Evolutionary conservation across 495 filamentous ascomycete species (phyloP).

Genomic region (Neurospora sp.): DNA sequence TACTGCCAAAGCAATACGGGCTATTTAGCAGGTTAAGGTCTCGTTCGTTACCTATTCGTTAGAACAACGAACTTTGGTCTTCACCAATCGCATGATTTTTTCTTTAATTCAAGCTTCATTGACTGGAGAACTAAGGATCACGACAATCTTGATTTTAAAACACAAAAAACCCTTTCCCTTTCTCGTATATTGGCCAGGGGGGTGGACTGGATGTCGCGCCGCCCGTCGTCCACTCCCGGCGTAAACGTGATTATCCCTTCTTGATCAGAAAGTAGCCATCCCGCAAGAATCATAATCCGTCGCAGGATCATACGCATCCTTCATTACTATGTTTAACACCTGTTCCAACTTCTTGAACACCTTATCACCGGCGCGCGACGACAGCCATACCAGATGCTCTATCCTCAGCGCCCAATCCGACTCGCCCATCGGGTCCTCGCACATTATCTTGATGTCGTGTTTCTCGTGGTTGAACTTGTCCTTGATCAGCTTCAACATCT

Average conservation of each 20-base stretch:
- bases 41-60: neutral
- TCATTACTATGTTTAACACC: neutral
- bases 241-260: neutral
- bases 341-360: neutral
- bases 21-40: too few species aligned
- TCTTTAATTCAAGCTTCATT: neutral
- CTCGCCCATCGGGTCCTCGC: too few species aligned
- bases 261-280: neutral
- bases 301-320: neutral
- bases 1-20: too few species aligned
- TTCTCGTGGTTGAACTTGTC: neutral
- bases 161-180: neutral
- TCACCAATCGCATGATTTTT: neutral
- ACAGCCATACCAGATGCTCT: too few species aligned
- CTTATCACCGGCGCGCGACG: neutral
- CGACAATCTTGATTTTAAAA: neutral
- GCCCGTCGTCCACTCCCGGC: neutral
- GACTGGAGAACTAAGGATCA: rapidly evolving
- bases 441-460: neutral
- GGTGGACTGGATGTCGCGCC: neutral
- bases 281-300: neutral
- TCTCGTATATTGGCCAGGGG: neutral
- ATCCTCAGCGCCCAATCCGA: too few species aligned
- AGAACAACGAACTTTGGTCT: neutral
- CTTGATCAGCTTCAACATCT: neutral